phyloP scores from a whole-genome alignment of 768 basidiomycete species.

The Leucogyrophana mollusca region DNA sequence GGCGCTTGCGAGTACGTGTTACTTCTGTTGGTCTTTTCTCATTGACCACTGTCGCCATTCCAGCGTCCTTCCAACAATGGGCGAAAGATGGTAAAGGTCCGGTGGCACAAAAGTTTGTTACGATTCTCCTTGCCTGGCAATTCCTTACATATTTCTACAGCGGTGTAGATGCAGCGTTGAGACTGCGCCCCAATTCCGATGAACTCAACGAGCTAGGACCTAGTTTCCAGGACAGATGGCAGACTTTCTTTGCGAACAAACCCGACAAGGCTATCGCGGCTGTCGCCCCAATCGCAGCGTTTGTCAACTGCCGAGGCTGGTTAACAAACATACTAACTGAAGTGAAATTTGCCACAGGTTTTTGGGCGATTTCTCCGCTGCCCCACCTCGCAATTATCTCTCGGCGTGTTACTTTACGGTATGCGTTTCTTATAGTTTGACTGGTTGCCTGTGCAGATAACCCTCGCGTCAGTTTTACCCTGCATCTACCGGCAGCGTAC shows the following conservation, averaged over 20 bases:
- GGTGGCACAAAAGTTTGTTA: constrained; percentile 50
- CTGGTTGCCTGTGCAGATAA: neutral
- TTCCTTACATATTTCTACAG: constrained; percentile 3
- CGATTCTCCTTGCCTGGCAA: neutral
- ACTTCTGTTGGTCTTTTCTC: constrained; percentile 5
- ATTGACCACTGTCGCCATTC: neutral
- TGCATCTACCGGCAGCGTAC: constrained; percentile 43
- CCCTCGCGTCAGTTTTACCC: constrained; percentile 37
- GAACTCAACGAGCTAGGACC: constrained; percentile 20
- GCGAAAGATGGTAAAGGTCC: constrained; percentile 38
- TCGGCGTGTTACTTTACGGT: constrained; percentile 32
- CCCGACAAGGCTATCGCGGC: constrained; percentile 30
- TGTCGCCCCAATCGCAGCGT: constrained; percentile 42
- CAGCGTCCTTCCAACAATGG: constrained; percentile 27
- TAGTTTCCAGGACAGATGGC: constrained; percentile 18
- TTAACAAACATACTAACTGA: no score
- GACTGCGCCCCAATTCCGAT: constrained; percentile 20
- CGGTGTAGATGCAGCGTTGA: constrained; percentile 15
- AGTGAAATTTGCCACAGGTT: constrained; percentile 16
- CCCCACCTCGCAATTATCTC: constrained; percentile 25
- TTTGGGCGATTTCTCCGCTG: constrained; percentile 13
- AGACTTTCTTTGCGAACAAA: constrained; percentile 10
- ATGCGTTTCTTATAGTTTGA: constrained; percentile 8
- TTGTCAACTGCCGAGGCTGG: no score
- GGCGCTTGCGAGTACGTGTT: constrained; percentile 37